Evolutionary conservation across 192 early-diverging fungal species (phyloP), one percentile per base, ranked within the genome.

Genomic region (Entomortierella beljakovae): DNA sequence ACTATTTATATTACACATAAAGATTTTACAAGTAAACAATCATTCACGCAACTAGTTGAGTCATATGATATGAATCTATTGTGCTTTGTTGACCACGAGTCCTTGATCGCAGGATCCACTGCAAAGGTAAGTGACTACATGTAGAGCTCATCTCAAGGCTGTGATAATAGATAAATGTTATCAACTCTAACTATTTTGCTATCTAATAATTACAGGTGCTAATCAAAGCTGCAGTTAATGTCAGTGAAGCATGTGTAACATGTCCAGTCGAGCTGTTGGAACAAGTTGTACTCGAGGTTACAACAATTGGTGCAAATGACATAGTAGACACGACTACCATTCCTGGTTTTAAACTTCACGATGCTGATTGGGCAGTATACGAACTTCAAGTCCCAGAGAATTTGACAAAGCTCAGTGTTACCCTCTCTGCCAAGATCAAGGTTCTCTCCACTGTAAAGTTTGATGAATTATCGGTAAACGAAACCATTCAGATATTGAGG

Each of bases 41-140:
- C 43, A 1, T 79, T 83, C 37, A 1, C 2, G 3, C 71, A 81
- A 16, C 20, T 55, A 3, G 20, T 18, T 2, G 86, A 87, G 56
- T 54, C 51, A 0, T 87, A 87, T 64, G n/a, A 34, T 1, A 73
- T 87, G 50, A 26, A 31, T 6, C 48, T 83, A 4, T 46, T 60
- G 2, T 85, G 72, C 37, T 80, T 82, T 55, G 35, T 87, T 15
- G 80, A 87, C 49, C 56, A 63, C 22, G 86, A 87, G 53, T 70
- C 73, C 8, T 33, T 87, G 7, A 16, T 79, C 5, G 57, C 68
- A 7, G 80, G 70, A 8, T 68, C 70, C 2, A 38, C 16, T 25
- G 67, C 82, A 18, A 80, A 80, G 65, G 84, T 82, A 81, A 57
- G 32, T 46, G 15, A 16, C 20, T 11, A 20, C 43, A 46, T 46